Base-by-base conservation (phyloP, 139 green algal genomes). In the Dunaliella primolecta region DNA sequence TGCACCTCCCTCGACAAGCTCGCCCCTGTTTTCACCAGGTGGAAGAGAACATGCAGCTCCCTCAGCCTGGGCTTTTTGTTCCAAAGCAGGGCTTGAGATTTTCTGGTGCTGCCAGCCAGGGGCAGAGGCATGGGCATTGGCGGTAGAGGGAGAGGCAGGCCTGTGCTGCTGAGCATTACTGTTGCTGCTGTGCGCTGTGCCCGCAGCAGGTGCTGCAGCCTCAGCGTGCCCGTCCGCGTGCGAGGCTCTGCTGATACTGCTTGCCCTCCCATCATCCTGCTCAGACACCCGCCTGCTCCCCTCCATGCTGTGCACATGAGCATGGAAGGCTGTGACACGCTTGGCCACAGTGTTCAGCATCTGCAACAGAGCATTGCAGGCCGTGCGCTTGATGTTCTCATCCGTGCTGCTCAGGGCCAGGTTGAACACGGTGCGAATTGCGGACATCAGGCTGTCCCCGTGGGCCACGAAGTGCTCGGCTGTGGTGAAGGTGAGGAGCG, bases 381-480 rank as follows among this genome's bases (percentile, higher is more conserved):
- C 94, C 0, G 95, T 96, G 55, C 91, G 91, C 84, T 96, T 93
- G 82, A 96, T 95, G 82, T 84, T 84, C 24, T 91, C 84, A 27
- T 93, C 93, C 33, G 95, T 92, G 27, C 83, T 89, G 74, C 91
- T 92, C 21, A 98, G 89, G n/a, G 95, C 94, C 7, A 98, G 84
- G 87, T 98, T 98, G 90, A 98, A 98, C 0, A 96, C 93, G 0
- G 92, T 92, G 25, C 95, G 89, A 23, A 98, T 90, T 0, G 92
- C 93, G 2, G 91, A 83, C 86, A 98, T 94, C 36, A 98, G 91
- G 80, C 87, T 90, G 86, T 98, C 95, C 1, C 95, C 95, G 81
- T 98, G 95, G 25, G 92, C 88, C 1, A 96, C 84, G 76, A 98
- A 98, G 86, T 97, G 94, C 89, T 98, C 95, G 3, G 95, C 94